A percentile compares a stretch with the other conserved stretches of the same genome.
Evolutionary conservation across 2,329 filamentous ascomycete species (phyloP).

Genomic region (Decorospora gaudefroyi): DNA sequence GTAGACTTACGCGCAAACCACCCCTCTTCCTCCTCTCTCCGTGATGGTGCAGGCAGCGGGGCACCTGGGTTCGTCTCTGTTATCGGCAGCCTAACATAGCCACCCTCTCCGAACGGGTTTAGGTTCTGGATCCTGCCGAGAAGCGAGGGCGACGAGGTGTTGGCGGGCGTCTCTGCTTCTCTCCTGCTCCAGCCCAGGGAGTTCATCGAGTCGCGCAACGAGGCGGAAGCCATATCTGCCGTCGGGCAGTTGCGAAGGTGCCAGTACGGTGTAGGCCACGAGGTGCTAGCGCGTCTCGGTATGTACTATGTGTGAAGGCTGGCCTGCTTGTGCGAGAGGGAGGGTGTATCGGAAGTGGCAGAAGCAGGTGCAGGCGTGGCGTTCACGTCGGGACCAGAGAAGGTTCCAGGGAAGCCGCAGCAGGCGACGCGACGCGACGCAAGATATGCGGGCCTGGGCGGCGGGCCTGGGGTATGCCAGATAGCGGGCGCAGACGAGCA

Average conservation of each 20-base stretch:
- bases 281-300: conserved; percentile 25
- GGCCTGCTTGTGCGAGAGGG: conserved; percentile 17
- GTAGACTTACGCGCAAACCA: conserved; percentile 85
- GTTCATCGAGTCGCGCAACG: conserved; percentile 93
- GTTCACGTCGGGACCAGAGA: conserved; percentile 21
- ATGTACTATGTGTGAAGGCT: too few relatives aligned
- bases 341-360: conserved; percentile 10
- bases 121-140: conserved; percentile 79
- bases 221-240: conserved; percentile 74
- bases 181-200: conserved; percentile 92
- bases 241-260: conserved; percentile 9
- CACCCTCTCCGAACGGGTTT: conserved; percentile 84
- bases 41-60: conserved; percentile 78
- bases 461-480: too few relatives aligned
- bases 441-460: conserved; percentile 33
- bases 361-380: conserved; percentile 19
- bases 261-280: conserved; percentile 20
- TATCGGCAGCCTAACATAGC: conserved; percentile 89
- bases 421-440: conserved; percentile 47
- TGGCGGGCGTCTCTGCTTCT: conserved; percentile 74
- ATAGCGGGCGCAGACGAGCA: conserved; percentile 21
- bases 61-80: conserved; percentile 75
- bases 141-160: conserved; percentile 73
- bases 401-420: conserved; percentile 44
- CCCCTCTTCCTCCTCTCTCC: conserved; percentile 91